Conservation (phyloP, 2,329 filamentous ascomycete species). For the Biscogniauxia mediterranea region DNA sequence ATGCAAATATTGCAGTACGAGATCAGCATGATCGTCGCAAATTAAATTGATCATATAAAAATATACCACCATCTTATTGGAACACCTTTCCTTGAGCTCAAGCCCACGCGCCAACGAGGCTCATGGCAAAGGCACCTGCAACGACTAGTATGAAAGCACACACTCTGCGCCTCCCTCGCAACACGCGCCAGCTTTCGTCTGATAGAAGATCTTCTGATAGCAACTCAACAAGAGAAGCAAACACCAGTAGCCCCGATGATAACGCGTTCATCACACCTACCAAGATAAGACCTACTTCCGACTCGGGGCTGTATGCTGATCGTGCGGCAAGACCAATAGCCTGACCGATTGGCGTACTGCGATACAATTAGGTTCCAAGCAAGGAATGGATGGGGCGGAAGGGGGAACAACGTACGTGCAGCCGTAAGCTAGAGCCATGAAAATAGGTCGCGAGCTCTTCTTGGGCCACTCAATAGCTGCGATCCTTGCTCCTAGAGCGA, state of each 20-base stretch:
- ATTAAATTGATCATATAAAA: too few relatives aligned
- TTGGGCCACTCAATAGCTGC: conserved; percentile 49
- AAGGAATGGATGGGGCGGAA: not conserved
- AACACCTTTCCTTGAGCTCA: not conserved
- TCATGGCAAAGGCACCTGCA: conserved; percentile 60
- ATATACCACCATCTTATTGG: not conserved
- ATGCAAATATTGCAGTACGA: too few relatives aligned
- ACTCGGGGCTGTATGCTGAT: conserved; percentile 66
- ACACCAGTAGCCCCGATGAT: conserved; percentile 67
- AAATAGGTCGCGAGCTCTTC: conserved; percentile 49
- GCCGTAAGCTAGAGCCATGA: conserved; percentile 58
- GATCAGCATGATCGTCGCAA: too few relatives aligned
- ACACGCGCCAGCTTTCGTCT: conserved; percentile 58
- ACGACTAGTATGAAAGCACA: conserved; percentile 57
- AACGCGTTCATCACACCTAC: conserved; percentile 75
- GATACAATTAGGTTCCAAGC: not conserved
- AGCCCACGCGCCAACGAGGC: conserved; percentile 63
- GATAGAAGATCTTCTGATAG: conserved; percentile 70
- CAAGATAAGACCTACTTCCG: conserved; percentile 64
- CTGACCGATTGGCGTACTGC: conserved; percentile 68
- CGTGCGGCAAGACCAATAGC: conserved; percentile 70
- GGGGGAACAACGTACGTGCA: conserved; percentile 42
- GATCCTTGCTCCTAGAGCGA: conserved; percentile 64
- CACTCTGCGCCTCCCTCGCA: conserved; percentile 53
- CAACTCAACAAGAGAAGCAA: conserved; percentile 69